A percentile compares a stretch with the other conserved stretches of the same genome.
These are phyloP conservation scores for Skeletonema grethae DNA, from an alignment of 108 stramenopile genomes.

Conservation along the genomic window DNA sequence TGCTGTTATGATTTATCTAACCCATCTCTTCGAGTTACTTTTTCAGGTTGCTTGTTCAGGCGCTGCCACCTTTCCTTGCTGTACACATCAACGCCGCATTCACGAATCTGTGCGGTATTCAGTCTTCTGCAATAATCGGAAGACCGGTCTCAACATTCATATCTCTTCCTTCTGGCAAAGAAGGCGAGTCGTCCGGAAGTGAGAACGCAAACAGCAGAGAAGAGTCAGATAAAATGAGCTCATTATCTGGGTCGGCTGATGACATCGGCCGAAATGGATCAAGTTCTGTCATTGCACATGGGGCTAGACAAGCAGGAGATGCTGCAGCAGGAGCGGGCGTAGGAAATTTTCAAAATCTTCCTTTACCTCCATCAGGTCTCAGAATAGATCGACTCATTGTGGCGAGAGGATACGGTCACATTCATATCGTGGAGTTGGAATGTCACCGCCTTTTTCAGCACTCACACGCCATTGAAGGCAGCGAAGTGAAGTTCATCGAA, in stretches of 20 bases:
- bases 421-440: slow-evolving; percentile 45
- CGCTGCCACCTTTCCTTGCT: slow-evolving; percentile 57
- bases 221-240: slow-evolving; percentile 13
- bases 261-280: slow-evolving; percentile 32
- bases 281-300: slow-evolving; percentile 7
- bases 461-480: slow-evolving; percentile 24
- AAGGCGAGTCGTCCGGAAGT: slow-evolving; percentile 25
- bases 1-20: neutral
- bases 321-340: slow-evolving; percentile 9
- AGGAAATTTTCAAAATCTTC: slow-evolving; percentile 4
- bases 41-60: slow-evolving; percentile 55
- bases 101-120: slow-evolving; percentile 62
- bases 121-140: slow-evolving; percentile 63
- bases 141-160: slow-evolving; percentile 53
- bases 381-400: slow-evolving; percentile 61
- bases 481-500: slow-evolving; percentile 23
- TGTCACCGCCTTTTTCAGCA: slow-evolving; percentile 26
- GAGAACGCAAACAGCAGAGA: slow-evolving; percentile 27
- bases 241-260: slow-evolving; percentile 44
- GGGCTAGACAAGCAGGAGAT: neutral
- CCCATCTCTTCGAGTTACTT: neutral
- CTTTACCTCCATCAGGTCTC: slow-evolving; percentile 6
- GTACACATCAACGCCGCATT: slow-evolving; percentile 77
- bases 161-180: slow-evolving; percentile 33
- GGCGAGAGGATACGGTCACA: slow-evolving; percentile 57